phyloP scores from a whole-genome alignment of 179 eudicot species.

The Gypsophila paniculata region DNA sequence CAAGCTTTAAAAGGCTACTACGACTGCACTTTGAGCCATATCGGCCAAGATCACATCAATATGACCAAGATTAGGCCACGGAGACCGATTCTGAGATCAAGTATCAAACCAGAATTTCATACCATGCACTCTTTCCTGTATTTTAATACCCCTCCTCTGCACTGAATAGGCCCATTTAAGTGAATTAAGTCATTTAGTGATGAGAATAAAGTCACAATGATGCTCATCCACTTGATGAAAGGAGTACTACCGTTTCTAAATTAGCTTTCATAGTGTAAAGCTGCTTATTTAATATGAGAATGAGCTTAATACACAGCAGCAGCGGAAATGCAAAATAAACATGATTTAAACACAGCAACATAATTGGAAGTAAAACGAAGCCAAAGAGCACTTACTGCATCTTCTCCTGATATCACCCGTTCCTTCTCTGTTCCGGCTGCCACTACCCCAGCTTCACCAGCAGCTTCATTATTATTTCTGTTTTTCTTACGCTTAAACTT shows the following conservation, averaged over 20 bases:
- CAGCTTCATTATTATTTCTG: conserved; percentile 38
- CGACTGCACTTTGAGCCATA: background rate
- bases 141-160: background rate
- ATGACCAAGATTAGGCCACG: no score
- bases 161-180: no score
- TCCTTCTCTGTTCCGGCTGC: conserved; percentile 98
- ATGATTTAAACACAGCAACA: background rate
- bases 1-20: background rate
- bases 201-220: no score
- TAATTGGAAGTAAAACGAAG: conserved; percentile 7
- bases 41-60: no score
- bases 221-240: no score
- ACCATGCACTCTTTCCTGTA: no score
- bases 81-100: no score
- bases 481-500: conserved; percentile 80
- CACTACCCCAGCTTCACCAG: conserved; percentile 65
- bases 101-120: no score
- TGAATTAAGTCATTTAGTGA: no score
- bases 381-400: conserved; percentile 59
- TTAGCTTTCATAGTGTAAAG: conserved; percentile 5
- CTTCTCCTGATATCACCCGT: conserved; percentile 82
- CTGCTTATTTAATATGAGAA: background rate
- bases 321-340: conserved; percentile 7
- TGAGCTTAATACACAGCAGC: background rate
- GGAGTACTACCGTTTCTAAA: background rate